A percentile compares a stretch with the other conserved stretches of the same genome.
phyloP scores from a whole-genome alignment of 2,329 filamentous ascomycete genomes.

The Coniochaeta pulveracea region DNA sequence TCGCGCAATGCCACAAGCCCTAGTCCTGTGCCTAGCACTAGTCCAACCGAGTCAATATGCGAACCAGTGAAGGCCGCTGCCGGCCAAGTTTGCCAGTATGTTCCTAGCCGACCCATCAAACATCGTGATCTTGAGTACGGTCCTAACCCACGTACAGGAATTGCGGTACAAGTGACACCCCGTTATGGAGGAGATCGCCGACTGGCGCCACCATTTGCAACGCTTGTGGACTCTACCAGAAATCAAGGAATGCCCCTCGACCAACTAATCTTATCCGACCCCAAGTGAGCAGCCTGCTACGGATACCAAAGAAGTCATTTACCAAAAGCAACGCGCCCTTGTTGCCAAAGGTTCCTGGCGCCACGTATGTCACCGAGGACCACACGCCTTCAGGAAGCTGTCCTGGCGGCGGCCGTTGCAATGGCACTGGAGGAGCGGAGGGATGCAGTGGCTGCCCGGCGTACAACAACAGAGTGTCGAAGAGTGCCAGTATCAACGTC shows the following conservation, averaged over 20 bases:
- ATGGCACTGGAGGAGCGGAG: constrained; percentile 89
- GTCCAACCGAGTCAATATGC: not conserved
- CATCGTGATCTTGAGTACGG: constrained; percentile 5
- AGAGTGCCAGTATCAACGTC: constrained; percentile 62
- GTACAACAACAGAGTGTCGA: constrained; percentile 92
- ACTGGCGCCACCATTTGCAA: constrained; percentile 95
- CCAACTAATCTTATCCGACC: constrained; percentile 84
- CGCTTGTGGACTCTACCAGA: constrained; percentile 88
- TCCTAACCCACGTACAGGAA: constrained; percentile 48
- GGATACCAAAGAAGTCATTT: constrained; percentile 26
- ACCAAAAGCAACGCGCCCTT: constrained; percentile 26
- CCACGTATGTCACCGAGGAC: constrained; percentile 69
- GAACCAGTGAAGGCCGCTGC: not conserved
- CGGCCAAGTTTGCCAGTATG: constrained; percentile 2
- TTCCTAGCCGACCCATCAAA: constrained; percentile 2
- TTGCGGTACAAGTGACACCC: constrained; percentile 86
- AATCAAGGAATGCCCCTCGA: constrained; percentile 82
- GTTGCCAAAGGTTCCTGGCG: constrained; percentile 30
- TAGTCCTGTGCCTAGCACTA: constrained; percentile 4
- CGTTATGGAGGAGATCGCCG: constrained; percentile 87
- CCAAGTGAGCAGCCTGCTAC: constrained; percentile 34
- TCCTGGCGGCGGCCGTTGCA: constrained; percentile 87
- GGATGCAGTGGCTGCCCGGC: constrained; percentile 93
- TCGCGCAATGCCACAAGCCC: constrained; percentile 6
- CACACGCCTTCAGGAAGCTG: constrained; percentile 75